Evolutionary conservation across 2,329 filamentous ascomycete species (phyloP), one percentile per base, ranked within the genome.

Genomic region (Penicillium sp.): DNA sequence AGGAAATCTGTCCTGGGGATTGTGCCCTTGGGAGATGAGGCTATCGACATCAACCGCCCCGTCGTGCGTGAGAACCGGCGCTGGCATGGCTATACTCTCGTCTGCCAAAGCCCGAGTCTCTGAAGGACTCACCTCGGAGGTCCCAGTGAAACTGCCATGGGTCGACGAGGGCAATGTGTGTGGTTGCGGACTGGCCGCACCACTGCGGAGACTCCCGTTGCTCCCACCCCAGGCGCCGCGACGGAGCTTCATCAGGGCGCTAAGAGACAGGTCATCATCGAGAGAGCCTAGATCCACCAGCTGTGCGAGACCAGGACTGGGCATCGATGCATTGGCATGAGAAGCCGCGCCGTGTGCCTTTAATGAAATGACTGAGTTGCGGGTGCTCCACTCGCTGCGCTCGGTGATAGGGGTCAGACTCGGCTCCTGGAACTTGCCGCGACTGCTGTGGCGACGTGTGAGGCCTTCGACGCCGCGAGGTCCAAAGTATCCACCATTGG

Each of bases 331-430:
- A 36, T 73, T 80, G 48, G 75, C 80, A 47, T 66, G 67, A 3
- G 18, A 18, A 18, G 66, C 58, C 3, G 62, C 59, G 2, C 69
- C 68, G 39, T 81, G 80, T 29, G 83, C 71, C 6, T 75, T 76
- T 52, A 91, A 73, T 49, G 85, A 88, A 73, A 94, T 87, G 49
- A 95, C 81, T 1, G 88, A 94, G 65, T 96, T 97, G 39, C 93
- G 83, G 50, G 94, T 95, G 37, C 89, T 95, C 74, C 95, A 96
- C 69, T 98, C 93, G 50, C 88, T 95, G 9, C 90, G 82, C 66
- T 97, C 93, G 0, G 91, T 97, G 59, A 98, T 97, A 5, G 93
- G 93, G 1, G 93, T 97, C 41, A 98, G 73, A 60, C 93, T 96
- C 1, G 93, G 91, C 65, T 96, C 91, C 36, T 86, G 82, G 18